Base-by-base conservation (phyloP, 306 rosid genomes). In the Castanea mollissima region DNA sequence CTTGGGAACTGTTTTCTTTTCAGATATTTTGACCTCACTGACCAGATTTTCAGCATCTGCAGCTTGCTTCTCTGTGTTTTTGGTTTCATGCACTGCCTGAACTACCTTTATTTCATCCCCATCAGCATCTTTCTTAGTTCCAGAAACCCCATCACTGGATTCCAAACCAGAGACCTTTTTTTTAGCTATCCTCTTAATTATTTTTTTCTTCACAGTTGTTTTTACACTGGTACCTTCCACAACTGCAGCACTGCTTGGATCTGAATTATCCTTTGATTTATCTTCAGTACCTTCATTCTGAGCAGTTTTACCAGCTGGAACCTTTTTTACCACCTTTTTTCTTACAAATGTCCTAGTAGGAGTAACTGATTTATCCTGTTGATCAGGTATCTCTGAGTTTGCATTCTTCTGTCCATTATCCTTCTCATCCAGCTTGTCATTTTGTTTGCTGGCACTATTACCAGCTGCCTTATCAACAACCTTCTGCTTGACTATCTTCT, bases 151-250 rank as follows among this genome's bases (percentile, higher is more conserved):
- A 72, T 87, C 57, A 34, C 81, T 75, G 58, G 88, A 79, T 68
- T 77, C 87, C 78, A 77, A 90, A 34, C 35, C 84, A 82, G 88
- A 65, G 12, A 85, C 92, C 80, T 96, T 95, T 80, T 78, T 90
- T 78, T 93, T 96, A 27, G 96, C 89, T 21, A 96, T 89, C 81
- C 95, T 91, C 84, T 88, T 96, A 77, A 96, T 93, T 18, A 96
- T 78, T 89, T 96, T 96, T 91, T 82, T 95, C 90, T 88, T 92
- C 31, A 88, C 91, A 21, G 78, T 76, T 70, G 90, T 82, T 85
- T 93, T 96, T 18, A 29, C 86, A 74, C 83, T n/a, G 58, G 86
- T 46, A 81, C 75, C 89, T 74, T 78, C 80, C 35, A 38, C 78
- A 52, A 55, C 87, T 71, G 82, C 69, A 83, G 75, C 85, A 81